Evolutionary conservation across 176 grass and related monocot species (phyloP).

Genomic region (Carex myosuroides): DNA sequence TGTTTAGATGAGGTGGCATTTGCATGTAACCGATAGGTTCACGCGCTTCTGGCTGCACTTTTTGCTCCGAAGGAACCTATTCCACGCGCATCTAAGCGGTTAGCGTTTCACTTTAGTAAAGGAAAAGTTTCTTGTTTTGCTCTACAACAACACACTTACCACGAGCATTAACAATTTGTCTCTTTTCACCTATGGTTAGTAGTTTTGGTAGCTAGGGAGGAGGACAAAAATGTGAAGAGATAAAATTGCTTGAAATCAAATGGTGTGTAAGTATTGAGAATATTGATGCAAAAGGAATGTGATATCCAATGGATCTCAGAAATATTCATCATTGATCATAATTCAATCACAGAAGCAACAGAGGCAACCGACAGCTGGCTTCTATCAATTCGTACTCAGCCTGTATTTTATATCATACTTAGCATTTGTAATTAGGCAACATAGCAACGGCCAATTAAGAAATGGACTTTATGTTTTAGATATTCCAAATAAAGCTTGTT

Average conservation of each 20-base stretch:
- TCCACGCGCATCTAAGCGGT: not conserved
- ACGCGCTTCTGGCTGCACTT: slow-evolving; percentile 26
- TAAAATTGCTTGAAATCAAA: not conserved
- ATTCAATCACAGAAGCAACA: too few relatives aligned
- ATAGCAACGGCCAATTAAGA: too few relatives aligned
- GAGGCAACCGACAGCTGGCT: too few relatives aligned
- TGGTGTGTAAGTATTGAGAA: not conserved
- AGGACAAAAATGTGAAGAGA: slow-evolving; percentile 11
- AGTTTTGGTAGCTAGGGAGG: slow-evolving; percentile 17
- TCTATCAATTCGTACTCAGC: too few relatives aligned
- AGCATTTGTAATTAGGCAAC: too few relatives aligned
- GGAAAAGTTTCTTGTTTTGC: not conserved
- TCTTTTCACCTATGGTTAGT: slow-evolving; percentile 1
- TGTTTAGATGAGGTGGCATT: slow-evolving; percentile 20
- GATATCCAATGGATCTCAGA: too few relatives aligned
- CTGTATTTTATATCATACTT: too few relatives aligned
- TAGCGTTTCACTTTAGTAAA: slow-evolving; percentile 13
- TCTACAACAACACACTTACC: not conserved
- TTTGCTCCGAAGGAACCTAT: slow-evolving; percentile 20
- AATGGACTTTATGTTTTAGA: too few relatives aligned
- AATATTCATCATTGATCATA: too few relatives aligned
- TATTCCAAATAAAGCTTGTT: too few relatives aligned
- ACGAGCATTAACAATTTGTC: not conserved
- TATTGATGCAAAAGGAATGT: too few relatives aligned
- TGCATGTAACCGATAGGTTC: slow-evolving; percentile 16